Evolutionary conservation across 495 filamentous ascomycete genomes (phyloP).

Genomic region (Penicillium flavigenum): DNA sequence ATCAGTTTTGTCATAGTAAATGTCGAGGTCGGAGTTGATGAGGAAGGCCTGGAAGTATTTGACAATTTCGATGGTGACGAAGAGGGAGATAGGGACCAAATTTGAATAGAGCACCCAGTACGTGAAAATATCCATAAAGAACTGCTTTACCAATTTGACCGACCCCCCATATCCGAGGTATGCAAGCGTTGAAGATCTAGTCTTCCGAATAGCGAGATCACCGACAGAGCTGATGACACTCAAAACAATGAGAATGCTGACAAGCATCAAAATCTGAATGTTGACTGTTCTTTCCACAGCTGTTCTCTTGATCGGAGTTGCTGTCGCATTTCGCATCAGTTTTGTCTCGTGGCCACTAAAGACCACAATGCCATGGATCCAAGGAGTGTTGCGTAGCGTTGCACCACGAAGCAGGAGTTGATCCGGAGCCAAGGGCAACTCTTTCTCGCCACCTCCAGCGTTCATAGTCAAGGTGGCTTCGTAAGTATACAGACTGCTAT

Average conservation of each 20-base stretch:
- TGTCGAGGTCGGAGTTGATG: slow-evolving; percentile 96
- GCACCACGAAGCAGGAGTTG: slow-evolving; percentile 90
- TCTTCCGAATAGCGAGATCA: slow-evolving; percentile 75
- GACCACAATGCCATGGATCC: slow-evolving; percentile 95
- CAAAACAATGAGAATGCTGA: slow-evolving; percentile 77
- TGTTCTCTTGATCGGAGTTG: slow-evolving; percentile 95
- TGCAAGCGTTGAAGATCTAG: slow-evolving; percentile 53
- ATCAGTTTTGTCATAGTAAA: slow-evolving; percentile 94
- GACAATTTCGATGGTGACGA: slow-evolving; percentile 96
- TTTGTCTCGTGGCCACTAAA: slow-evolving; percentile 99
- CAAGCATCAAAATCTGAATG: slow-evolving; percentile 84
- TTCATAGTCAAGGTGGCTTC: slow-evolving; percentile 95
- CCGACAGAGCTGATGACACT: slow-evolving; percentile 89
- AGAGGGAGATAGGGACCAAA: slow-evolving; percentile 93
- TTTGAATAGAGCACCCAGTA: slow-evolving; percentile 99
- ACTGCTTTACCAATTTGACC: slow-evolving; percentile 67
- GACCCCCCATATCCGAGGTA: slow-evolving; percentile 67
- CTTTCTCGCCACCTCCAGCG: slow-evolving; percentile 92
- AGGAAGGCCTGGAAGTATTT: slow-evolving; percentile 97
- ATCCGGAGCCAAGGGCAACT: slow-evolving; percentile 76
- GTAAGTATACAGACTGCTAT: slow-evolving; percentile 98
- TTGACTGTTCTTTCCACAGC: slow-evolving; percentile 93
- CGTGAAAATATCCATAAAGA: slow-evolving; percentile 93
- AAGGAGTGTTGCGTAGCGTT: slow-evolving; percentile 93
- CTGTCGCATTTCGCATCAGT: slow-evolving; percentile 97